Percentiles rank a stretch among this genome's conserved stretches.
These are phyloP conservation scores for Penicillium sp. DNA, from an alignment of 2,329 filamentous ascomycete genomes.

Conservation along the genomic window DNA sequence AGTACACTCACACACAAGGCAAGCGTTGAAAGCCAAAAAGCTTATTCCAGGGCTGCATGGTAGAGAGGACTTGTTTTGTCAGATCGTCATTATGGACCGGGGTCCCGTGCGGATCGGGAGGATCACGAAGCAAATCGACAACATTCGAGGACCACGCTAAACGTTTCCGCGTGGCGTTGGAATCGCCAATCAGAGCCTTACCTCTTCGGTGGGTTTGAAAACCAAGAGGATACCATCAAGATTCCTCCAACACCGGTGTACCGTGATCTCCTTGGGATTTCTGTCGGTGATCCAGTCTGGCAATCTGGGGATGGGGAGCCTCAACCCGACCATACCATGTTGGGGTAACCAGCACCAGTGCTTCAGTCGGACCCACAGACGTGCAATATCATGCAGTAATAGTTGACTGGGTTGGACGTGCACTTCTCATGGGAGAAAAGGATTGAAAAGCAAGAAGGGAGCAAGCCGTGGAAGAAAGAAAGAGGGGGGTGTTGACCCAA, in stretches of 20 bases:
- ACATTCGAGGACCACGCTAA: background rate
- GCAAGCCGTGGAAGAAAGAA: constrained; percentile 6
- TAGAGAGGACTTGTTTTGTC: background rate
- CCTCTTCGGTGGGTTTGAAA: background rate
- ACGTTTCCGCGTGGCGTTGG: background rate
- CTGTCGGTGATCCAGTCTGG: background rate
- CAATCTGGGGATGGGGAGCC: background rate
- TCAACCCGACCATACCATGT: constrained; percentile 7
- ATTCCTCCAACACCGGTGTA: background rate
- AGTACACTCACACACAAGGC: background rate
- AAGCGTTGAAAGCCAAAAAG: background rate
- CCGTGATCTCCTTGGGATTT: background rate
- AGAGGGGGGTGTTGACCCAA: constrained; percentile 25
- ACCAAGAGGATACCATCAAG: background rate
- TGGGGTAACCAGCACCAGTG: background rate
- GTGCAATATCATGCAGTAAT: background rate
- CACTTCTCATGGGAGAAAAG: background rate
- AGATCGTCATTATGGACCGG: constrained; percentile 8
- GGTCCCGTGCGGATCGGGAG: constrained; percentile 12
- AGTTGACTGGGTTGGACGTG: background rate
- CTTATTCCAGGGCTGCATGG: background rate
- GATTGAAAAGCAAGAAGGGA: constrained; percentile 1
- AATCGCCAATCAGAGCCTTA: background rate
- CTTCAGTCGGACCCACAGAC: background rate
- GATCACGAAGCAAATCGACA: constrained; percentile 6